Conservation (phyloP, 2,329 filamentous ascomycete genomes). For the Tolypocladium sp. region DNA sequence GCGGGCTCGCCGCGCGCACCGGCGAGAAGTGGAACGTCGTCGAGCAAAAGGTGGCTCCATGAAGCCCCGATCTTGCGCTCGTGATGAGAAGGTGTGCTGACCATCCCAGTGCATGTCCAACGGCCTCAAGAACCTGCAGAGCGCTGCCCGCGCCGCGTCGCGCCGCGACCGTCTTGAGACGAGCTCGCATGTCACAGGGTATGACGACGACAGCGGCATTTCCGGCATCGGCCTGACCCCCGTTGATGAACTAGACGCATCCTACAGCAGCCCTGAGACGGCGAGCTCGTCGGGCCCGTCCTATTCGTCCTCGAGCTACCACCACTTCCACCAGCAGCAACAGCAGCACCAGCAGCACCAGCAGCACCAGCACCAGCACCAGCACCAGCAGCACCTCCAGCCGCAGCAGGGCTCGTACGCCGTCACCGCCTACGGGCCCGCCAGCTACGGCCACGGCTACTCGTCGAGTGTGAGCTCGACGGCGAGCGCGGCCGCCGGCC, state of each 20-base stretch:
- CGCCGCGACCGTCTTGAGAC: conserved; percentile 54
- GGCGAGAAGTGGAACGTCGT: conserved; percentile 78
- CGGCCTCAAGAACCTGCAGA: conserved; percentile 72
- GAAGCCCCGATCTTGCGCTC: not conserved
- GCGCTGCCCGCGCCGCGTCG: conserved; percentile 55
- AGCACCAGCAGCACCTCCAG: conserved; percentile 12
- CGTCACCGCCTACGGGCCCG: conserved; percentile 8
- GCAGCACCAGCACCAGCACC: conserved; percentile 13
- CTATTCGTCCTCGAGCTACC: conserved; percentile 10
- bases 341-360: conserved; percentile 9
- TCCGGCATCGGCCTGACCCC: conserved; percentile 50
- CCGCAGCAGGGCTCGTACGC: conserved; percentile 13
- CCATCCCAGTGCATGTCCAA: conserved; percentile 61
- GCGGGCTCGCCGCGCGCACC: conserved; percentile 57
- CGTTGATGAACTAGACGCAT: conserved; percentile 49
- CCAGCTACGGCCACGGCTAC: conserved; percentile 32
- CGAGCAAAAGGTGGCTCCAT: conserved; percentile 47
- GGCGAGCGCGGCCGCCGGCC: conserved; percentile 19
- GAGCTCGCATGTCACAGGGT: conserved; percentile 29
- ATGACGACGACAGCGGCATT: conserved; percentile 65
- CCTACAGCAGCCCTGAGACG: conserved; percentile 46
- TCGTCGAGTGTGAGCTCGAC: conserved; percentile 45
- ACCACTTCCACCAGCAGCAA: conserved; percentile 17
- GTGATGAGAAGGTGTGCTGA: conserved; percentile 1
- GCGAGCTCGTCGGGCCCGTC: conserved; percentile 23